These are phyloP conservation scores for Globisporangium ultimum DNA, from an alignment of 352 stramenopile genomes.

Conservation along the genomic window DNA sequence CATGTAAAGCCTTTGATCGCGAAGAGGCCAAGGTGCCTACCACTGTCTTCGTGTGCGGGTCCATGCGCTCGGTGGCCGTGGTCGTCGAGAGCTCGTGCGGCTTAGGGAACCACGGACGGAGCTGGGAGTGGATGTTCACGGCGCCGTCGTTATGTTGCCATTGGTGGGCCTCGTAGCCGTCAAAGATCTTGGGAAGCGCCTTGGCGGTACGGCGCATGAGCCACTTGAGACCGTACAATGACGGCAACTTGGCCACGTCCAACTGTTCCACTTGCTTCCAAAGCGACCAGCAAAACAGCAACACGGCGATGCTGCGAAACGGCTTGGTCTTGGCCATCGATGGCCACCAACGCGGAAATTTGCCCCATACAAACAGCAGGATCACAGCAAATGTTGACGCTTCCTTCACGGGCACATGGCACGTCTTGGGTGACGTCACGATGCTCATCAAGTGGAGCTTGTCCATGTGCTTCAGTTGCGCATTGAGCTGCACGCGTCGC, in stretches of 20 bases:
- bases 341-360: conserved; percentile 21
- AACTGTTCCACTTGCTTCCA: conserved; percentile 34
- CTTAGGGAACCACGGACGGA: conserved; percentile 60
- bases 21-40: conserved; percentile 29
- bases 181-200: conserved; percentile 51
- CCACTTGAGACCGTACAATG: conserved; percentile 55
- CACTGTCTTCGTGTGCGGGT: not conserved
- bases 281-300: conserved; percentile 27
- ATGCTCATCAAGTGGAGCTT: conserved; percentile 67
- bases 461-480: conserved; percentile 50
- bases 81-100: conserved; percentile 29
- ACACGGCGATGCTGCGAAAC: conserved; percentile 12
- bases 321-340: not conserved
- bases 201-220: conserved; percentile 51
- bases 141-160: conserved; percentile 76
- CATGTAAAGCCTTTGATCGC: conserved; percentile 27
- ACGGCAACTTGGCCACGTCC: conserved; percentile 64
- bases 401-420: conserved; percentile 31
- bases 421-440: conserved; percentile 42
- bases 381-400: conserved; percentile 15
- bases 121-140: conserved; percentile 73
- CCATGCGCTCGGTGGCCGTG: no score
- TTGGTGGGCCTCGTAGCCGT: conserved; percentile 24
- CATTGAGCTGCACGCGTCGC: conserved; percentile 43
- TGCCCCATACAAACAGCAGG: conserved; percentile 18